Evolutionary conservation across 2,329 filamentous ascomycete genomes (phyloP), one percentile per base, ranked within the genome.

Genomic region (Fulvia fulva): DNA sequence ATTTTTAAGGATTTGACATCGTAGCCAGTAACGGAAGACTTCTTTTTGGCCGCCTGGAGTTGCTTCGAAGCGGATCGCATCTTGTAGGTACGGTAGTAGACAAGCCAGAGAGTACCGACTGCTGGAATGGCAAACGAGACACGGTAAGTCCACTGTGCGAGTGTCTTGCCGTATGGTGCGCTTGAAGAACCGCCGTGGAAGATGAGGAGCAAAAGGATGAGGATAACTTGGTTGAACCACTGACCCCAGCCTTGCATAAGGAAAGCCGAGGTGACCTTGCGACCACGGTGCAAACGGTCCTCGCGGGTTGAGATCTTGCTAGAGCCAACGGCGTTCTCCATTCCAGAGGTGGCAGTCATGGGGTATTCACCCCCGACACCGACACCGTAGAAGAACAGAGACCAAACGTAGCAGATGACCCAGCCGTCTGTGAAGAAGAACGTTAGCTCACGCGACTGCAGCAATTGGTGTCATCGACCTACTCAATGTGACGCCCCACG

Each of bases 191-290:
- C 89, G 70, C 87, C 86, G 81, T 96, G 91, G 83, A 96, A 94
- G 77, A 93, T 89, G 67, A 95, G 81, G 58, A 97, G 84, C 52
- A 95, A 80, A 55, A 96, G 73, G 70, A 97, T 96, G 63, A 97
- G 83, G 57, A 96, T 77, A 67, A 89, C 87, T 77, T 97, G 93
- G 83, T 97, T 97, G 80, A 90, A 81, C 74, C 96, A 90, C 76
- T 97, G 93, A 65, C 93, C 93, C 93, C 93, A 97, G 55, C 93
- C 93, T 77, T 97, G 93, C 93, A 97, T 97, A 76, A 97, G 77
- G 80, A 97, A 97, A 58, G 93, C 92, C 74, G 88, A 91, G 65
- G 91, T 96, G 73, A 97, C 93, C 76, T 96, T 96, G 71, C 93
- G 90, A 64, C 93, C 93, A 77, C 93, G 91, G 79, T 97, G 93